A percentile compares a stretch with the other conserved stretches of the same genome.
Conservation (phyloP, 805 yeast species). For the Candida koratica region DNA sequence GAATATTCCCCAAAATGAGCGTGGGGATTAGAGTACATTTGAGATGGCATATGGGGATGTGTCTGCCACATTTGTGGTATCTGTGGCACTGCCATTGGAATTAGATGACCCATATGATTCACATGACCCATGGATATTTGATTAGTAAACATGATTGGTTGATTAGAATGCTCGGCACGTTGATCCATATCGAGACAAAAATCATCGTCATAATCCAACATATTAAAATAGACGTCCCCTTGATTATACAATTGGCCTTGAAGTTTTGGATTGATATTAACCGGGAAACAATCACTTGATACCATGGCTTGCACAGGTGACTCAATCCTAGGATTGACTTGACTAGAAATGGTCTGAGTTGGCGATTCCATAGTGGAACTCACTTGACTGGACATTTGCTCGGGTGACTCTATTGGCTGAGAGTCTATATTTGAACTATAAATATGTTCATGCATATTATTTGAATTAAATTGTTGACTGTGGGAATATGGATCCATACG, state of each 20-base stretch:
- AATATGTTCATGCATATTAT: neutral
- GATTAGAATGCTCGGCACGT: conserved; percentile 7
- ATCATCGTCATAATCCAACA: conserved; percentile 39
- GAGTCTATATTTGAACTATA: neutral
- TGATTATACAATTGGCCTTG: conserved; percentile 1
- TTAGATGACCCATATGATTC: conserved; percentile 4
- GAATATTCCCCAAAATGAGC: neutral
- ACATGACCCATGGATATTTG: conserved; percentile 3
- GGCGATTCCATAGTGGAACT: conserved; percentile 3
- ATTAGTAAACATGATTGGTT: conserved; percentile 3
- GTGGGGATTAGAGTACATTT: conserved; percentile 3
- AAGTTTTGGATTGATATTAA: neutral
- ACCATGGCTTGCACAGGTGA: conserved; percentile 1
- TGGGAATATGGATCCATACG: neutral
- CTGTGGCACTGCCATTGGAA: conserved; percentile 4
- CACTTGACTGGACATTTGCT: too few relatives aligned
- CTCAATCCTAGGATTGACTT: neutral
- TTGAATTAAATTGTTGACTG: neutral
- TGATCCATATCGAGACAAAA: conserved; percentile 43
- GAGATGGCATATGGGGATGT: conserved; percentile 7
- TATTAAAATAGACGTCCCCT: conserved; percentile 5
- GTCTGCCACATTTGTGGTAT: conserved; percentile 2
- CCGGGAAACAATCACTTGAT: conserved; percentile 4
- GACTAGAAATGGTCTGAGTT: neutral
- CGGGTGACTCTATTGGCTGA: too few relatives aligned